Evolutionary conservation across 2,329 filamentous ascomycete genomes (phyloP).

Genomic region (Aspergillus aculeatinus): DNA sequence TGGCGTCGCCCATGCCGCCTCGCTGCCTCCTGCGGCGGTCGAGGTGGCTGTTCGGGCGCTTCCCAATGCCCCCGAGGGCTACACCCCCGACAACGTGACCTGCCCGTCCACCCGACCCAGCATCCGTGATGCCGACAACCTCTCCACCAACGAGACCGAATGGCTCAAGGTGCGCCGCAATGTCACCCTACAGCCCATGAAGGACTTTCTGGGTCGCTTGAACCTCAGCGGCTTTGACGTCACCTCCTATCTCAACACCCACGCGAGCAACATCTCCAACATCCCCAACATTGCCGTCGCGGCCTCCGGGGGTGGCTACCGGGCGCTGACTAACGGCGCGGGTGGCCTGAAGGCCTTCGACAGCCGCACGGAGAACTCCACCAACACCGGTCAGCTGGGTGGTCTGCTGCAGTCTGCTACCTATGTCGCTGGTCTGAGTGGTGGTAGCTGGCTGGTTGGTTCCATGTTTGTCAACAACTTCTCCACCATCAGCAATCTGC

Average conservation of each 20-base stretch:
- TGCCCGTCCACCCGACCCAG: slow-evolving; percentile 70
- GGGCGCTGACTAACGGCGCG: slow-evolving; percentile 80
- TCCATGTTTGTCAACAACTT: slow-evolving; percentile 78
- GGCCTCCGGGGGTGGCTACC: slow-evolving; percentile 79
- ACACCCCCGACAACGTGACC: slow-evolving; percentile 65
- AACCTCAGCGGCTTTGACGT: slow-evolving; percentile 72
- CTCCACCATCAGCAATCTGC: slow-evolving; percentile 54
- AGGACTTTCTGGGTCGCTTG: slow-evolving; percentile 66
- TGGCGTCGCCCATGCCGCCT: slow-evolving; percentile 8
- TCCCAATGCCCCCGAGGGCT: slow-evolving; percentile 63
- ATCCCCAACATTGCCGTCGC: slow-evolving; percentile 73
- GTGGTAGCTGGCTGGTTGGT: slow-evolving; percentile 82
- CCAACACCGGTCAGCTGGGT: slow-evolving; percentile 66
- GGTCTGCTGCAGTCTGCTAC: slow-evolving; percentile 79
- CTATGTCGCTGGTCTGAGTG: slow-evolving; percentile 77
- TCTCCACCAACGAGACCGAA: slow-evolving; percentile 68
- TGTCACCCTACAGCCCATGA: slow-evolving; percentile 73
- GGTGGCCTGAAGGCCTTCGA: slow-evolving; percentile 80
- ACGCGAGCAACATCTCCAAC: slow-evolving; percentile 54
- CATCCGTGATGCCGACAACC: slow-evolving; percentile 60
- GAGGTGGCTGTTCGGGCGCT: slow-evolving; percentile 38
- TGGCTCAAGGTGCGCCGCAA: slow-evolving; percentile 73
- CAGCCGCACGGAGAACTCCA: slow-evolving; percentile 64
- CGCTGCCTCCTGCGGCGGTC: slow-evolving; percentile 6
- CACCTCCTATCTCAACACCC: slow-evolving; percentile 63